Percentiles rank a stretch among this genome's conserved stretches.
Evolutionary conservation across 441 rosid species (phyloP).

Genomic region (Brassica hybrid): DNA sequence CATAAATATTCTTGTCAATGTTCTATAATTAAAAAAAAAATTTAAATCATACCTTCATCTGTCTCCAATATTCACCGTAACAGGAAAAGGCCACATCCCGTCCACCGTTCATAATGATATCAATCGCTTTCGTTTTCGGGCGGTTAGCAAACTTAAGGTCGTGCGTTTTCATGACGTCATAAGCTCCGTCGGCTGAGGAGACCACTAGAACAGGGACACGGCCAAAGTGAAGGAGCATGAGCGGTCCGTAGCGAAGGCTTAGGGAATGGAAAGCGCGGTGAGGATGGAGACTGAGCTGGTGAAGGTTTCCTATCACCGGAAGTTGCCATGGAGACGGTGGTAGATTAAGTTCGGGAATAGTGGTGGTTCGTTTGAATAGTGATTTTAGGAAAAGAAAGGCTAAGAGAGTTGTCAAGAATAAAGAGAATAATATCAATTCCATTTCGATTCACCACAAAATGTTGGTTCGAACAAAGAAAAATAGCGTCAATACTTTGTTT

Average conservation of each 20-base stretch:
- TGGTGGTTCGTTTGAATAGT: neutral
- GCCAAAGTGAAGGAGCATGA: neutral
- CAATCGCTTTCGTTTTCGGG: neutral
- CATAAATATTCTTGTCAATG: no score
- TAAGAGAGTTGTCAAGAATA: neutral
- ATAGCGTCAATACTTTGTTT: neutral
- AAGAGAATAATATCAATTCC: neutral
- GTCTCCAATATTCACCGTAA: neutral
- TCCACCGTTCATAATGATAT: neutral
- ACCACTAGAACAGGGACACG: neutral
- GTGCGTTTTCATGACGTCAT: neutral
- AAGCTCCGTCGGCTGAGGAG: neutral
- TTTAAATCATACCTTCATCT: neutral
- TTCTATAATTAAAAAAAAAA: no score
- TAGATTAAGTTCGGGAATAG: neutral
- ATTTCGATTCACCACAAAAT: neutral
- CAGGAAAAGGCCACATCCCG: neutral
- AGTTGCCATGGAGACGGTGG: neutral
- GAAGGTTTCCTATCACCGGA: conserved; percentile 8
- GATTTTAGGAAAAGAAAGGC: neutral
- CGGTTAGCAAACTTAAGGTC: conserved; percentile 5
- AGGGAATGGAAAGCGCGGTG: neutral
- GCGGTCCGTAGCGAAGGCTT: neutral
- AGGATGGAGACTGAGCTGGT: neutral
- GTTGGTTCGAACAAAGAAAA: neutral